A percentile compares a stretch with the other conserved stretches of the same genome.
phyloP scores from a whole-genome alignment of 352 stramenopile species.

The Plasmopara halstedii region DNA sequence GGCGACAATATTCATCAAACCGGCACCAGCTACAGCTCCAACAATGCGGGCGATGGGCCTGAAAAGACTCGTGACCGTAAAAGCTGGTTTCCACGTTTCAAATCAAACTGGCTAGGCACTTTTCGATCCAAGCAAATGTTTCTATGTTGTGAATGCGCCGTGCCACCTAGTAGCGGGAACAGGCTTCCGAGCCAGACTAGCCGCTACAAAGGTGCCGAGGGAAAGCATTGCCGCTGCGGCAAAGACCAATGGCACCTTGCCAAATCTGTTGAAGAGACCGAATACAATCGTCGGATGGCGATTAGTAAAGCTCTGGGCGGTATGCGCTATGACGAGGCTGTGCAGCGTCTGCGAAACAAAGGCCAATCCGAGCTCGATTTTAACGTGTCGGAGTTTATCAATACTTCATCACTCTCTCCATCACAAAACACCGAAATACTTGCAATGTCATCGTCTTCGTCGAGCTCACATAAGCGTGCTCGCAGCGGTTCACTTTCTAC shows the following conservation, averaged over 20 bases:
- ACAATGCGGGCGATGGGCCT: conserved; percentile 65
- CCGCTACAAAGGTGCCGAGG: conserved; percentile 73
- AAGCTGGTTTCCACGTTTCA: conserved; percentile 84
- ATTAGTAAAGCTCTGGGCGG: conserved; percentile 74
- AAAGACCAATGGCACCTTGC: conserved; percentile 79
- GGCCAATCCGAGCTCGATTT: conserved; percentile 54
- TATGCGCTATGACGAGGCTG: conserved; percentile 76
- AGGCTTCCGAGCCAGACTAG: conserved; percentile 22
- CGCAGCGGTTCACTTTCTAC: conserved; percentile 21
- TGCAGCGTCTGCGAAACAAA: conserved; percentile 52
- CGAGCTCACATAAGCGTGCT: conserved; percentile 19
- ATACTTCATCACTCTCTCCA: conserved; percentile 21
- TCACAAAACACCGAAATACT: conserved; percentile 10
- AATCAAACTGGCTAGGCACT: conserved; percentile 82
- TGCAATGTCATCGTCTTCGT: conserved; percentile 3
- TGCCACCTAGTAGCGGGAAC: conserved; percentile 15
- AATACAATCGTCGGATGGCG: conserved; percentile 82
- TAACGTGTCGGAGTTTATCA: conserved; percentile 31
- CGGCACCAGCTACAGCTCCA: conserved; percentile 56
- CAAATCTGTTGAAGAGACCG: conserved; percentile 71
- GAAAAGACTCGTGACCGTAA: conserved; percentile 85
- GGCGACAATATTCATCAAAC: conserved; percentile 49
- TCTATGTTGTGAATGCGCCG: conserved; percentile 72
- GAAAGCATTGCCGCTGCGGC: conserved; percentile 74
- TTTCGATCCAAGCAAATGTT: conserved; percentile 86